Evolutionary conservation across 106 monocot species (phyloP), one percentile per base, ranked within the genome.

Genomic region (Allium sativum): DNA sequence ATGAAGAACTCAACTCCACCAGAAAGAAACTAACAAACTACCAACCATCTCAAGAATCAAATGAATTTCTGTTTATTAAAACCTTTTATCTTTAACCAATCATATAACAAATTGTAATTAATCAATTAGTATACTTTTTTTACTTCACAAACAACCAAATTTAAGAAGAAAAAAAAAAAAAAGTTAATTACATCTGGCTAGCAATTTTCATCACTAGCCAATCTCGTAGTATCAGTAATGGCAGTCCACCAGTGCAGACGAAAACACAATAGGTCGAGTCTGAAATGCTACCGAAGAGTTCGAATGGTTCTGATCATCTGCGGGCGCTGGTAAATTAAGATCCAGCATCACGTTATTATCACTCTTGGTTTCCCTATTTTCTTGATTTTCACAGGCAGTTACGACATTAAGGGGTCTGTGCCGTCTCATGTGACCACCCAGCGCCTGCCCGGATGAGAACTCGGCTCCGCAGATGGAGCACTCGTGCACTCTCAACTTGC

Each of bases 361-460:
- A 61, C 64, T 75, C 64, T 78, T 61, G 63, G 65, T 76, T 73
- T 75, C 71, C 13, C 5, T 52, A 6, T 0, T 31, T 61, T 53
- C 17, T 55, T 22, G 63, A 46, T 8, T 10, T 10, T 52, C 19
- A 2, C 9, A 8, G 64, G 44, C 15, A n/a, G 63, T 48, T 8
- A 52, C 8, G 1, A 22, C 15, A n/a, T 12, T 20, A 17, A 64
- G 1, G 40, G 82, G 56, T 22, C 87, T 58, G 87, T 87, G 87
- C 61, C 87, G 76, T 66, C 82, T 65, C 87, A 87, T 87, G 61
- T 87, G 87, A 6, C 87, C 87, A 19, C 87, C 87, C 12, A 87
- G 70, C 0, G 87, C 87, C 61, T 87, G 87, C 21, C 87, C 87
- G 44, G 87, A 87, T 1, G 77, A 77, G 50, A 87, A 87, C 50